Evolutionary conservation across 2,329 filamentous ascomycete species (phyloP).

Genomic region (Paecilomyces formosus): DNA sequence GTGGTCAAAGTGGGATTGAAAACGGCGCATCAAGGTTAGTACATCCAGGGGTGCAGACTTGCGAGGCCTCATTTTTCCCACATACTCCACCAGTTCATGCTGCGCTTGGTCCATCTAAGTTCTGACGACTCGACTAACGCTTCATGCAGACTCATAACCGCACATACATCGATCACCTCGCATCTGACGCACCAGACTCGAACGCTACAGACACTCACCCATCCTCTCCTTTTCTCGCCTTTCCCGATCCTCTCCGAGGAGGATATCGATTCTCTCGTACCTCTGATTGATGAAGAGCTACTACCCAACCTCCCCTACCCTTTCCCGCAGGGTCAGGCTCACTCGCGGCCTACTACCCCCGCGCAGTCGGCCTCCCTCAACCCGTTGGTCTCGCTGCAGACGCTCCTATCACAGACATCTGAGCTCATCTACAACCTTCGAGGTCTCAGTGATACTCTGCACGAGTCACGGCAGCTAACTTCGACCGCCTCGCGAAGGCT

Average conservation of each 20-base stretch:
- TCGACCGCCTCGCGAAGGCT: constrained; percentile 72
- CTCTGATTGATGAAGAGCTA: constrained; percentile 48
- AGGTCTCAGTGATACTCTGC: constrained; percentile 80
- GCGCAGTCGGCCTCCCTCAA: constrained; percentile 20
- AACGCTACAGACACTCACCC: constrained; percentile 50
- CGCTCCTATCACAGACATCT: constrained; percentile 62
- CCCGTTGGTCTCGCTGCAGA: constrained; percentile 58
- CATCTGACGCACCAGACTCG: constrained; percentile 57
- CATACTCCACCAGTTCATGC: neutral
- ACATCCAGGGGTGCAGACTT: neutral
- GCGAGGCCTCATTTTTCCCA: neutral
- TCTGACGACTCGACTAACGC: neutral
- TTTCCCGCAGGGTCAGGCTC: constrained; percentile 21
- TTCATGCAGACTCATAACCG: constrained; percentile 46
- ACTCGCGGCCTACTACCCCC: constrained; percentile 21
- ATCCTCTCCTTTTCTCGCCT: constrained; percentile 51
- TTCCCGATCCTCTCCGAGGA: constrained; percentile 47
- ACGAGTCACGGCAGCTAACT: constrained; percentile 87
- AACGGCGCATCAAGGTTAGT: constrained; percentile 48
- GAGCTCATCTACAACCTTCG: constrained; percentile 75
- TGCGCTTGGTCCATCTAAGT: neutral
- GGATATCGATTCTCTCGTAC: constrained; percentile 50
- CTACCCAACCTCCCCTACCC: constrained; percentile 44
- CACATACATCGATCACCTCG: constrained; percentile 51
- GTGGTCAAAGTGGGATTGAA: constrained; percentile 49